Evolutionary conservation across 108 stramenopile genomes (phyloP).

Genomic region (Mediolabrus comicus): DNA sequence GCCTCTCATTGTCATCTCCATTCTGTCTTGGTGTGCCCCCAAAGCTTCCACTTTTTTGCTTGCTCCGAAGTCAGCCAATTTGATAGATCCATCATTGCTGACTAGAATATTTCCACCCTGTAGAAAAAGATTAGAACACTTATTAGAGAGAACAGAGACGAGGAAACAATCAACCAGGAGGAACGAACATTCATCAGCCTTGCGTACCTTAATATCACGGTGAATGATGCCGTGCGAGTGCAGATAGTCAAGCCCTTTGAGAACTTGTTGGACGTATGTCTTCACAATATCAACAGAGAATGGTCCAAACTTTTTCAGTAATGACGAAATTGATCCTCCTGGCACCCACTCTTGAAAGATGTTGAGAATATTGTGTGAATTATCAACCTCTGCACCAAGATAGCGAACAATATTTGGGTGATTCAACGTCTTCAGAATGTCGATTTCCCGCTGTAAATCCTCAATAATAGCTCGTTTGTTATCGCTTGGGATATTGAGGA

Average conservation of each 20-base stretch:
- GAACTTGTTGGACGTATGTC: slow-evolving; percentile 82
- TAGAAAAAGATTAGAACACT: neutral
- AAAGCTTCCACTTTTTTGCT: slow-evolving; percentile 62
- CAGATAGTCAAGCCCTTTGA: slow-evolving; percentile 90
- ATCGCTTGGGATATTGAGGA: slow-evolving; percentile 27
- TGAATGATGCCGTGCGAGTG: slow-evolving; percentile 90
- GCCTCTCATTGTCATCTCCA: slow-evolving; percentile 85
- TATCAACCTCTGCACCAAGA: slow-evolving; percentile 87
- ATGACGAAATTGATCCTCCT: slow-evolving; percentile 81
- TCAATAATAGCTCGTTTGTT: slow-evolving; percentile 44
- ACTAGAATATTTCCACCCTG: slow-evolving; percentile 95
- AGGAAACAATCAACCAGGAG: too few species aligned
- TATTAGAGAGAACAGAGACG: neutral
- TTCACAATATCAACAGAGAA: slow-evolving; percentile 76
- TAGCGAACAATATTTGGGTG: slow-evolving; percentile 96
- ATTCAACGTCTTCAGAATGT: slow-evolving; percentile 83
- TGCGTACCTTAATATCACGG: slow-evolving; percentile 93
- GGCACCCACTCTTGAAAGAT: slow-evolving; percentile 99
- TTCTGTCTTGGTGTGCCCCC: slow-evolving; percentile 39
- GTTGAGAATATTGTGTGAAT: slow-evolving; percentile 59
- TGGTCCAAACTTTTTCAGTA: slow-evolving; percentile 86
- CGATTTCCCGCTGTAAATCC: slow-evolving; percentile 81
- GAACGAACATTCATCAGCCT: too few species aligned
- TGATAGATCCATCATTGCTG: slow-evolving; percentile 88
- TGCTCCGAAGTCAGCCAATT: slow-evolving; percentile 93